These are phyloP conservation scores for Gracilaria vermiculophylla DNA, from an alignment of 23 red algal species.

Conservation along the genomic window DNA sequence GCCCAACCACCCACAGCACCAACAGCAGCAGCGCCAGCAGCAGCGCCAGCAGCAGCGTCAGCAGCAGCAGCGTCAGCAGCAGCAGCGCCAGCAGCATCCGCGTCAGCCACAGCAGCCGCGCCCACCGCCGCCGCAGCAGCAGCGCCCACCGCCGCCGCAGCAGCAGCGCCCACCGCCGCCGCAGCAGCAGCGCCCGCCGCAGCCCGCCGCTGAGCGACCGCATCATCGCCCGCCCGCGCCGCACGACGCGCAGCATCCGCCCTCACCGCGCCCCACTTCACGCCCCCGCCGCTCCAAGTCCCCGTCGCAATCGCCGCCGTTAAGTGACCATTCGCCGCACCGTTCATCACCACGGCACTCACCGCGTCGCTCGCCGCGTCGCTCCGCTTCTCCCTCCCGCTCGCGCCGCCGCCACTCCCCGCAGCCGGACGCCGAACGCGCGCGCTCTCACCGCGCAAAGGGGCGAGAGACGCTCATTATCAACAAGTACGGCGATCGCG, in stretches of 20 bases:
- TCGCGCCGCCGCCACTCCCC: neutral
- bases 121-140: neutral
- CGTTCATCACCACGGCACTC: neutral
- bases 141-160: neutral
- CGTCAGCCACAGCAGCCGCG: neutral
- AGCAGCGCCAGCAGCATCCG: neutral
- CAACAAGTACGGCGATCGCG: slow-evolving; percentile 26
- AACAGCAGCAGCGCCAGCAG: neutral
- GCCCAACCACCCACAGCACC: neutral
- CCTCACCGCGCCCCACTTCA: neutral
- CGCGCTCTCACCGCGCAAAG: neutral
- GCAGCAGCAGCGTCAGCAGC: neutral
- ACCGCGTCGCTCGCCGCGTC: slow-evolving; percentile 1
- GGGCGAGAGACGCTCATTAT: slow-evolving; percentile 14
- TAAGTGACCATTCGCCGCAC: neutral
- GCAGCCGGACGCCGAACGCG: neutral
- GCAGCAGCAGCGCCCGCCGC: neutral
- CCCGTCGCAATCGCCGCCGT: neutral
- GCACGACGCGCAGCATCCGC: neutral
- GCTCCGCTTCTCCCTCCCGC: neutral
- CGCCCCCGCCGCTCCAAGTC: neutral
- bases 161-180: neutral
- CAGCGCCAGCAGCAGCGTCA: neutral
- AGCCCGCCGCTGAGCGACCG: neutral
- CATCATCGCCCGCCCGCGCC: neutral